A percentile compares a stretch with the other conserved stretches of the same genome.
Evolutionary conservation across 177 flowering plant species (phyloP).

Genomic region (Vitis hybrid): DNA sequence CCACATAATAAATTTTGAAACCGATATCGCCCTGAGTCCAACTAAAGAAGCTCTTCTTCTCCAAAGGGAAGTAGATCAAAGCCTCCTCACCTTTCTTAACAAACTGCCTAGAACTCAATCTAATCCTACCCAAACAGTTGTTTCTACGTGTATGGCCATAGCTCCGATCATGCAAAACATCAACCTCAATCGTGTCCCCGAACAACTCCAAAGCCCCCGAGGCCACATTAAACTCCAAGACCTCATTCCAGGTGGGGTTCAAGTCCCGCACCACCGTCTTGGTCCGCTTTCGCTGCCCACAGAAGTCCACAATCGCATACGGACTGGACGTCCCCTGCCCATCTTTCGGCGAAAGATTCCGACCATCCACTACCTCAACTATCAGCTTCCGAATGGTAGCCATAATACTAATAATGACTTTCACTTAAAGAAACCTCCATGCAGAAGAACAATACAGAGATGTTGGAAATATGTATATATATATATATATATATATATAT

Average conservation of each 20-base stretch:
- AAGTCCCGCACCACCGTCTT: conserved; percentile 52
- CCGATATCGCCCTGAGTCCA: conserved; percentile 89
- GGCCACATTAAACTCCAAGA: conserved; percentile 53
- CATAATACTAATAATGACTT: conserved; percentile 24
- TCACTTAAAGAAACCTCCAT: neutral
- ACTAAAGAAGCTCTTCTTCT: conserved; percentile 59
- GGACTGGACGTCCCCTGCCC: conserved; percentile 92
- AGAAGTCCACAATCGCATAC: conserved; percentile 62
- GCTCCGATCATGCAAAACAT: conserved; percentile 59
- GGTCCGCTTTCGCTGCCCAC: conserved; percentile 78
- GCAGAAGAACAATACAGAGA: neutral
- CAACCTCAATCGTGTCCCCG: conserved; percentile 65
- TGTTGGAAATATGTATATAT: neutral
- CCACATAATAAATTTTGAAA: conserved; percentile 62
- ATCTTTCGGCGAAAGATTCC: conserved; percentile 71
- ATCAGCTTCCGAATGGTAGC: conserved; percentile 50
- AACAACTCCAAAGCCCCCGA: conserved; percentile 45
- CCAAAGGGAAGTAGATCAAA: conserved; percentile 63
- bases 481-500: conserved; percentile 3
- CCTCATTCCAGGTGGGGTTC: conserved; percentile 80
- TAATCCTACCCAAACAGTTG: conserved; percentile 68
- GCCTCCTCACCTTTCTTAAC: conserved; percentile 89
- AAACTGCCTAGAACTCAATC: conserved; percentile 62
- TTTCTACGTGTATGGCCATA: conserved; percentile 64
- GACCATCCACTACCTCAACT: conserved; percentile 80